These are phyloP conservation scores for Pholiota microspora DNA, from an alignment of 768 basidiomycete species.

Conservation along the genomic window DNA sequence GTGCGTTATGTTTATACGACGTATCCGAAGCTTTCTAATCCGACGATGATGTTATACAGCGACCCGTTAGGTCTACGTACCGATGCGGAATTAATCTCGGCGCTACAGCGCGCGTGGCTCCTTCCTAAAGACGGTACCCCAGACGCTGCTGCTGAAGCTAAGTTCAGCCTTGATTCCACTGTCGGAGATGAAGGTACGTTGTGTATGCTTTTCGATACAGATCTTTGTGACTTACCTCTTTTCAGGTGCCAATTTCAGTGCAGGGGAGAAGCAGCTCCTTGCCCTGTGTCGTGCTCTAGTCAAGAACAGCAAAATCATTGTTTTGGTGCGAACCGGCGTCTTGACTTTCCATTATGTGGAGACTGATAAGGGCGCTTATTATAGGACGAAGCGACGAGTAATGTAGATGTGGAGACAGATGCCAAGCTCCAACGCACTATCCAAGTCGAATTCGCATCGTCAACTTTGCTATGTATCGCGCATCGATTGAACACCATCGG, in stretches of 20 bases:
- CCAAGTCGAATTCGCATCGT: slow-evolving; percentile 53
- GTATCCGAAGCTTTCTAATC: background rate
- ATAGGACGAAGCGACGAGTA: slow-evolving; percentile 65
- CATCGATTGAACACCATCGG: slow-evolving; percentile 60
- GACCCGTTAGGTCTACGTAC: slow-evolving; percentile 53
- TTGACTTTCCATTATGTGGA: background rate
- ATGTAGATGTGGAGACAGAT: slow-evolving; percentile 64
- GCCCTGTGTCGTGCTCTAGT: slow-evolving; percentile 61
- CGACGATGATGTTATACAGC: slow-evolving; percentile 23
- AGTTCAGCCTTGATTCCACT: slow-evolving; percentile 61
- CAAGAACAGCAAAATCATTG: slow-evolving; percentile 56
- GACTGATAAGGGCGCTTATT: background rate
- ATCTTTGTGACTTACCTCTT: slow-evolving; percentile 55
- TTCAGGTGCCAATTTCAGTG: slow-evolving; percentile 58
- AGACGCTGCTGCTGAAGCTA: slow-evolving; percentile 50
- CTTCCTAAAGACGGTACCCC: slow-evolving; percentile 47
- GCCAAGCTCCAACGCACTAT: slow-evolving; percentile 63
- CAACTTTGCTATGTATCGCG: slow-evolving; percentile 56
- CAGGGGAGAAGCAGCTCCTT: slow-evolving; percentile 65
- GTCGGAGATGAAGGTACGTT: slow-evolving; percentile 56
- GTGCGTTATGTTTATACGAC: slow-evolving; percentile 17
- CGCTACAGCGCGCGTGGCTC: slow-evolving; percentile 60
- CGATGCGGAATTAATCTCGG: slow-evolving; percentile 62
- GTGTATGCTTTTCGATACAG: background rate
- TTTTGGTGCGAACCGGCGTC: slow-evolving; percentile 40